Evolutionary conservation across 345 rosid genomes (phyloP), one percentile per base, ranked within the genome.

Genomic region (Rhodamnia argentea): DNA sequence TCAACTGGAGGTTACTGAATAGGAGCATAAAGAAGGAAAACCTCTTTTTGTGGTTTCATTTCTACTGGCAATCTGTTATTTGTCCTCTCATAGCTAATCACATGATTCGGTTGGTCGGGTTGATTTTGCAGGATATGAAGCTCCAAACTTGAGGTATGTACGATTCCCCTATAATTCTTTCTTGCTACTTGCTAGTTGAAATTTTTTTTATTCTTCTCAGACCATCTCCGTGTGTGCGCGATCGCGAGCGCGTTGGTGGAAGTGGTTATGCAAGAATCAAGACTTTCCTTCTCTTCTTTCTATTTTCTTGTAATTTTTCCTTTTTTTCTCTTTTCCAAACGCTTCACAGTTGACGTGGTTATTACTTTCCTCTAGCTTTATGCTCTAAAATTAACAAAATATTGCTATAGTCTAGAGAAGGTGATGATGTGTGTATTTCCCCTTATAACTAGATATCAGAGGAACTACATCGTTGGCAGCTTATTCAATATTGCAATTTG

Each of bases 101-200:
- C 75, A 7, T 62, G 42, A 62, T 62, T 62, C 15, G 23, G 42
- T 62, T 62, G 75, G 75, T 62, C 12, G 75, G 42, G 22, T 52
- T 52, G 32, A 14, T 83, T 52, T 20, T 88, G 87, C 89, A 92
- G 92, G 93, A 29, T 92, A 56, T 82, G 93, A 90, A 89, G 92
- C 92, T 60, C 93, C 92, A 27, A 90, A 87, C 59, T 87, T 89
- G 82, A 90, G 93, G 93, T 89, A 89, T 64, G 87, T 84, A 93
- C 92, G 42, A 91, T 87, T 85, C 85, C 40, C 11, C 74, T 62
- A 14, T 62, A 62, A 27, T 16, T 62, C 37, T 13, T 27, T 26
- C 56, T 52, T 14, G 10, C 37, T 51, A 26, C 75, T 27, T 27
- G 75, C 75, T 62, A 27, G 75, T 15, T 18, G 42, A 44, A n/a